phyloP scores from a whole-genome alignment of 371 early-diverging fungal species.

The Zancudomyces culisetae region DNA sequence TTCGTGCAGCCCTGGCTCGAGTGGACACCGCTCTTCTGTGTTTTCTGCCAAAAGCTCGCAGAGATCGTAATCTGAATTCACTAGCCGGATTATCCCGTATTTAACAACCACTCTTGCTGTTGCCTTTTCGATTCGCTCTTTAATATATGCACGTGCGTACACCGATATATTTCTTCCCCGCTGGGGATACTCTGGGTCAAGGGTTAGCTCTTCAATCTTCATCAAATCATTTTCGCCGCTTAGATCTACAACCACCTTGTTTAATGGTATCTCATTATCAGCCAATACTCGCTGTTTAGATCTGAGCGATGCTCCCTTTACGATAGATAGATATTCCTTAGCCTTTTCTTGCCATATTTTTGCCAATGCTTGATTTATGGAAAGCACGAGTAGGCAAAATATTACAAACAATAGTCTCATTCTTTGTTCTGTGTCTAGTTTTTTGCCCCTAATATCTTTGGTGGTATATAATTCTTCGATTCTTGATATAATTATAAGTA shows the following conservation, averaged over 20 bases:
- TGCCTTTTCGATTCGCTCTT: conserved; percentile 16
- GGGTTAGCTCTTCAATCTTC: conserved; percentile 14
- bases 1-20: not conserved
- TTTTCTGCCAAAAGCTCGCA: conserved; percentile 12
- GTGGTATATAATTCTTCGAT: too few species aligned
- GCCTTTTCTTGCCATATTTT: too few species aligned
- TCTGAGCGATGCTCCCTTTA: too few species aligned
- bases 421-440: too few species aligned
- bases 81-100: conserved; percentile 16
- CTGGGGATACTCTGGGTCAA: conserved; percentile 21
- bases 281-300: too few species aligned
- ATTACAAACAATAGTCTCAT: too few species aligned
- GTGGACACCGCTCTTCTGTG: not conserved
- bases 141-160: conserved; percentile 16
- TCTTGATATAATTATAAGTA: too few species aligned
- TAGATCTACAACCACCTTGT: conserved; percentile 19
- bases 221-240: conserved; percentile 20
- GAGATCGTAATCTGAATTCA: conserved; percentile 20
- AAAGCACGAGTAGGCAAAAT: too few species aligned
- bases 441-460: too few species aligned
- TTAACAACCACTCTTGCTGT: conserved; percentile 21
- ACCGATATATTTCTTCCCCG: conserved; percentile 15
- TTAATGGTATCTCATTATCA: conserved; percentile 7
- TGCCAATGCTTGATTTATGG: too few species aligned
- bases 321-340: too few species aligned